These are phyloP conservation scores for Dendryphion nanum DNA, from an alignment of 2,329 filamentous ascomycete genomes.

Conservation along the genomic window DNA sequence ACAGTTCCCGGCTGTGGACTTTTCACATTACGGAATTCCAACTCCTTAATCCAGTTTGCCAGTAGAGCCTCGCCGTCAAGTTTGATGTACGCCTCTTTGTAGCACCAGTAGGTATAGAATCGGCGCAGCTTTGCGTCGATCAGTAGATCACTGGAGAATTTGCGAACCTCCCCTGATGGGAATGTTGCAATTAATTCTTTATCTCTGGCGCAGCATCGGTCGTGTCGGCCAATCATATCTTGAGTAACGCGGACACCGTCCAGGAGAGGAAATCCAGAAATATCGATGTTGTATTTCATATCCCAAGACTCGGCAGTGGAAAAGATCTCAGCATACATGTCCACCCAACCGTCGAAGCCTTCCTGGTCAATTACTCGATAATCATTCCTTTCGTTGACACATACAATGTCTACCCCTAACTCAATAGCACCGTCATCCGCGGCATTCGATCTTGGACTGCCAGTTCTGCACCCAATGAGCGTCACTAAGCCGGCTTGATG, in stretches of 20 bases:
- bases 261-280: slow-evolving; percentile 41
- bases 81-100: slow-evolving; percentile 81
- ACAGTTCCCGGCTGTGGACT: slow-evolving; percentile 51
- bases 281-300: slow-evolving; percentile 56
- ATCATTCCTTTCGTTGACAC: slow-evolving; percentile 66
- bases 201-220: slow-evolving; percentile 42
- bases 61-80: slow-evolving; percentile 76
- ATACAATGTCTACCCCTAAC: slow-evolving; percentile 75
- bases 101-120: slow-evolving; percentile 77
- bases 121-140: slow-evolving; percentile 63
- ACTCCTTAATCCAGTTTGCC: slow-evolving; percentile 67
- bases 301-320: slow-evolving; percentile 59
- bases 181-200: slow-evolving; percentile 40
- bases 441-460: too few relatives aligned
- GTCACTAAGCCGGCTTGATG: slow-evolving; percentile 76
- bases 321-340: slow-evolving; percentile 71
- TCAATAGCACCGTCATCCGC: slow-evolving; percentile 29
- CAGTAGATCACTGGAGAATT: slow-evolving; percentile 45
- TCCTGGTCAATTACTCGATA: slow-evolving; percentile 59
- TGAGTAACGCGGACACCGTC: slow-evolving; percentile 44
- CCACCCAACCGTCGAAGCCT: slow-evolving; percentile 67
- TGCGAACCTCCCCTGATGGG: slow-evolving; percentile 32
- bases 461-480: slow-evolving; percentile 52
- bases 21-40: slow-evolving; percentile 66
- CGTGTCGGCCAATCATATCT: slow-evolving; percentile 43